phyloP scores from a whole-genome alignment of 345 rosid species.

The Arabis alpina region DNA sequence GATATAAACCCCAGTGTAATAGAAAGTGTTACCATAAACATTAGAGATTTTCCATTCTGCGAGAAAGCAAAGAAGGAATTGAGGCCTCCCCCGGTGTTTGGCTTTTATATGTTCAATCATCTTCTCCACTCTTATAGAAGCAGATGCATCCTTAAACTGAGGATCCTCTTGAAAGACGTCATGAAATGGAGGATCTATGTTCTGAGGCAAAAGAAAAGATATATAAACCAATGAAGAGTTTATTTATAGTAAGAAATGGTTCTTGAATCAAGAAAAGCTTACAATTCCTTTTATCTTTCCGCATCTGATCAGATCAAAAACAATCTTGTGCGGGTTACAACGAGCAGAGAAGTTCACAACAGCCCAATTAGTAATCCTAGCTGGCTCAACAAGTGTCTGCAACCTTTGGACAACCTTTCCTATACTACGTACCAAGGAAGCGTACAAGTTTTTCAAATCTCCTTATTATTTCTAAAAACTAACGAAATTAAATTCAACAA shows the following conservation, averaged over 20 bases:
- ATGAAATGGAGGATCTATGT: constrained; percentile 50
- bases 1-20: too few species aligned
- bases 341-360: constrained; percentile 79
- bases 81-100: constrained; percentile 55
- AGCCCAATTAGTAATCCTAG: constrained; percentile 63
- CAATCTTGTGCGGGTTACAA: constrained; percentile 53
- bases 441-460: too few species aligned
- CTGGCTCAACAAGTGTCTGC: constrained; percentile 70
- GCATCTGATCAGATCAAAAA: constrained; percentile 55
- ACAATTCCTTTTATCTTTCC: constrained; percentile 80
- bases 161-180: constrained; percentile 55
- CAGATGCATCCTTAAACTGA: constrained; percentile 57
- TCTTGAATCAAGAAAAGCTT: constrained; percentile 41
- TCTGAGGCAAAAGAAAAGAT: constrained; percentile 26
- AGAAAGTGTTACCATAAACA: constrained; percentile 52
- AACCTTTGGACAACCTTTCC: too few species aligned
- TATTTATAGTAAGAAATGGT: background rate
- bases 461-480: too few species aligned
- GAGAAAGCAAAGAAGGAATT: constrained; percentile 72
- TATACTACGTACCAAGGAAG: too few species aligned
- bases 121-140: constrained; percentile 67
- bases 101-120: constrained; percentile 62
- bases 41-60: constrained; percentile 65
- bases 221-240: background rate
- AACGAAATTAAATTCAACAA: too few species aligned